A percentile compares a stretch with the other conserved stretches of the same genome.
Evolutionary conservation across 2,329 filamentous ascomycete species (phyloP).

Genomic region (Fusarium sublunatum): DNA sequence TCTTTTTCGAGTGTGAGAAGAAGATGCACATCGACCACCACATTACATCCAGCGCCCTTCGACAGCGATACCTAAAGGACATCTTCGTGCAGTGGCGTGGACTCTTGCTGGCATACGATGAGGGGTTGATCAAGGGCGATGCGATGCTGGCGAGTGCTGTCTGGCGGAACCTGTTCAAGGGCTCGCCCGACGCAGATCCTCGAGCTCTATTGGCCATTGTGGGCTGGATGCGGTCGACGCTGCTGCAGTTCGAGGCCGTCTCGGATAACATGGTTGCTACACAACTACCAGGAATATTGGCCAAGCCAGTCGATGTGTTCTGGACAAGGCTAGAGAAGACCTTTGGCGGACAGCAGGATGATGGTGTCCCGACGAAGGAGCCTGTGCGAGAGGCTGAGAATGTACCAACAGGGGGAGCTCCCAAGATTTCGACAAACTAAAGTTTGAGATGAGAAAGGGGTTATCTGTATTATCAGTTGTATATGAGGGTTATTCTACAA

Average conservation of each 20-base stretch:
- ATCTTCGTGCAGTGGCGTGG: conserved; percentile 95
- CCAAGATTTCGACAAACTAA: conserved; percentile 42
- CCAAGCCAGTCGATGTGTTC: conserved; percentile 56
- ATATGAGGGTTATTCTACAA: conserved; percentile 22
- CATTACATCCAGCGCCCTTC: conserved; percentile 67
- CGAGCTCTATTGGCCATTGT: conserved; percentile 65
- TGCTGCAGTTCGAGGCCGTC: conserved; percentile 62
- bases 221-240: conserved; percentile 64
- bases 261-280: conserved; percentile 57
- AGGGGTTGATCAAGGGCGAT: conserved; percentile 81
- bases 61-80: conserved; percentile 81
- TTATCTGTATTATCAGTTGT: conserved; percentile 43
- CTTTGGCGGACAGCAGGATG: conserved; percentile 51
- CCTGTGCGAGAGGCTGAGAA: conserved; percentile 33
- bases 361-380: conserved; percentile 22
- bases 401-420: conserved; percentile 16
- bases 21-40: conserved; percentile 85
- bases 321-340: conserved; percentile 57
- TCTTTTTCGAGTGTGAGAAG: conserved; percentile 89
- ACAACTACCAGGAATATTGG: conserved; percentile 50
- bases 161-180: conserved; percentile 95
- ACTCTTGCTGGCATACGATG: conserved; percentile 84
- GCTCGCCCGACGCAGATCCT: conserved; percentile 63
- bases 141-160: conserved; percentile 82
- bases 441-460: not conserved